These are phyloP conservation scores for Penicillium sp. DNA, from an alignment of 2,329 filamentous ascomycete genomes.

Conservation along the genomic window DNA sequence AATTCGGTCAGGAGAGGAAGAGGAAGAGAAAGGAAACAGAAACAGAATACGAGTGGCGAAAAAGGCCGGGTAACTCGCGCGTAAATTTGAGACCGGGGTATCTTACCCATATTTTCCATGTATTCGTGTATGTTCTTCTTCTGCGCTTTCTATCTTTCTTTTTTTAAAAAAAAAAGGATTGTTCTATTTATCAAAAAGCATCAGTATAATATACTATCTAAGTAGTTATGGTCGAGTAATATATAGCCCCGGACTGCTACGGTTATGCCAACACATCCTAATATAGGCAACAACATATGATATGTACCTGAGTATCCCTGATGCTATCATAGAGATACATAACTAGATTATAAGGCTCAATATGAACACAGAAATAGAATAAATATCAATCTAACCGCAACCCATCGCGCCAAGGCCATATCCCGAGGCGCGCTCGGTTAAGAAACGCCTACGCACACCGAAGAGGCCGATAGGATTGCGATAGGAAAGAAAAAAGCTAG, in stretches of 20 bases:
- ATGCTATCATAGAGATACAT: background rate
- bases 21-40: constrained; percentile 20
- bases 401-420: constrained; percentile 4
- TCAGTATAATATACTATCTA: background rate
- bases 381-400: background rate
- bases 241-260: background rate
- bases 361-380: background rate
- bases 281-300: background rate
- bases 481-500: background rate
- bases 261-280: background rate
- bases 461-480: background rate
- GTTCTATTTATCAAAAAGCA: background rate
- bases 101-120: background rate
- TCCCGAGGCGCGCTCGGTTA: constrained; percentile 9
- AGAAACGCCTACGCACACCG: constrained; percentile 4
- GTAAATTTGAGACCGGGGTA: constrained; percentile 22
- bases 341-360: too few relatives aligned
- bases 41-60: constrained; percentile 20
- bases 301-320: background rate
- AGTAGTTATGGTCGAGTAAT: background rate
- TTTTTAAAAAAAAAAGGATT: too few relatives aligned
- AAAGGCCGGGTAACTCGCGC: constrained; percentile 15
- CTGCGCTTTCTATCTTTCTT: background rate
- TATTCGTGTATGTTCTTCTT: background rate
- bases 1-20: constrained; percentile 12